Evolutionary conservation across 805 yeast species (phyloP).

Genomic region (Wickerhamomyces hampshirensis): DNA sequence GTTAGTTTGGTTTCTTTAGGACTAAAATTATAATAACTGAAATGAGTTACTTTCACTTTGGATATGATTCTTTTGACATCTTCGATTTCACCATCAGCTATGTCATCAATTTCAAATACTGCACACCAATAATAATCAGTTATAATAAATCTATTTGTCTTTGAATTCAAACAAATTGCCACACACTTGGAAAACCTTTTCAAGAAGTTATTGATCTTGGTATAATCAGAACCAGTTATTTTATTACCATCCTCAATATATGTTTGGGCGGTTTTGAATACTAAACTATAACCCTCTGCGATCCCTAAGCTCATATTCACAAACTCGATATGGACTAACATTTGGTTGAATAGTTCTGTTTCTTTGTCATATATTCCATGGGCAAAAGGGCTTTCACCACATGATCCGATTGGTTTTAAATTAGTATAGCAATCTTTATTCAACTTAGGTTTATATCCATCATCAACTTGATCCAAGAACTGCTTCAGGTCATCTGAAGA

Average conservation of each 20-base stretch:
- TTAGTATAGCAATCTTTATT: conserved; percentile 9
- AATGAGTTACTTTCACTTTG: conserved; percentile 23
- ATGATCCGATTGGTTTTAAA: conserved; percentile 22
- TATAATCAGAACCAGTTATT: conserved; percentile 17
- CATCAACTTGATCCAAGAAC: conserved; percentile 15
- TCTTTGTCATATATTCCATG: conserved; percentile 21
- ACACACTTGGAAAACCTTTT: conserved; percentile 24
- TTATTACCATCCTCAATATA: conserved; percentile 6
- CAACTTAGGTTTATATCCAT: conserved; percentile 12
- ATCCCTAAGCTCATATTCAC: conserved; percentile 18
- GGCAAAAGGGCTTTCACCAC: conserved; percentile 18
- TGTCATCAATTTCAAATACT: conserved; percentile 23
- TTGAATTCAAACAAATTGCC: conserved; percentile 23
- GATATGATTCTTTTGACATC: conserved; percentile 19
- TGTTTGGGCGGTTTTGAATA: conserved; percentile 15
- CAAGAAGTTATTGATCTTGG: conserved; percentile 22
- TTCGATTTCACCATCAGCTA: conserved; percentile 22
- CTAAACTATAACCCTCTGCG: conserved; percentile 25
- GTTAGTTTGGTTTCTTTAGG: conserved; percentile 12
- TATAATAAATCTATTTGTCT: conserved; percentile 22
- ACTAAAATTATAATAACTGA: conserved; percentile 20
- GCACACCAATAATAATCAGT: conserved; percentile 25
- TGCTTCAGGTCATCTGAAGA: conserved; percentile 7
- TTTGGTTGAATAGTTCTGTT: conserved; percentile 14
- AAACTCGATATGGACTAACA: conserved; percentile 23